A percentile compares a stretch with the other conserved stretches of the same genome.
Conservation (phyloP, 208 protist genomes). For the Wallacemonas sp. region DNA sequence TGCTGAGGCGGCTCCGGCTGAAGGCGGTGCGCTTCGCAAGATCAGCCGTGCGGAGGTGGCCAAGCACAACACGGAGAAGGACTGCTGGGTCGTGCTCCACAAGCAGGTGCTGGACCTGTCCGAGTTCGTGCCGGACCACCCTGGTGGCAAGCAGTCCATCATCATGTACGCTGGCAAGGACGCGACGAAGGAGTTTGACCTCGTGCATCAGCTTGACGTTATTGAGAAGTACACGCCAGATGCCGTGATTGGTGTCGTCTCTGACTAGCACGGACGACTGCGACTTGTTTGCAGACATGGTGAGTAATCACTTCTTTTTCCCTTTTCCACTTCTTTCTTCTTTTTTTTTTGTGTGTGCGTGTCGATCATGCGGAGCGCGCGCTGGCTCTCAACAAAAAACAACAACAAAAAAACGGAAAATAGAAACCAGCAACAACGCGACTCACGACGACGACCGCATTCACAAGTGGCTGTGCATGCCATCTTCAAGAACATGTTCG, state of each 20-base stretch:
- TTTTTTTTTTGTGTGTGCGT: slow-evolving; percentile 5
- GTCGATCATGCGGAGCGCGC: too few species aligned
- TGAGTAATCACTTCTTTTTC: slow-evolving; percentile 15
- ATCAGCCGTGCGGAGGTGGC: slow-evolving; percentile 54
- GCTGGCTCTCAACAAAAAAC: background rate
- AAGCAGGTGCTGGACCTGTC: slow-evolving; percentile 60
- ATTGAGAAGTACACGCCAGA: slow-evolving; percentile 72
- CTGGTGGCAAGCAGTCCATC: slow-evolving; percentile 59
- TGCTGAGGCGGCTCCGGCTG: slow-evolving; percentile 6
- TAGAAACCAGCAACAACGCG: background rate
- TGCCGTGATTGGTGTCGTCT: slow-evolving; percentile 45
- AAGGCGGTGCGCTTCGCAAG: slow-evolving; percentile 15
- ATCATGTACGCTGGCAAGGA: slow-evolving; percentile 62
- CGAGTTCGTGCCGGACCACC: slow-evolving; percentile 54
- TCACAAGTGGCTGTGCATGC: too few species aligned
- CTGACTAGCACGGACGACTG: too few species aligned
- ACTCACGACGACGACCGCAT: background rate
- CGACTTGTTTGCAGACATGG: too few species aligned
- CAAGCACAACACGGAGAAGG: slow-evolving; percentile 65
- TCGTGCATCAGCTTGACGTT: slow-evolving; percentile 39
- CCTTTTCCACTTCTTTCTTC: slow-evolving; percentile 3
- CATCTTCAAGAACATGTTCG: too few species aligned
- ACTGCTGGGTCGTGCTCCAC: slow-evolving; percentile 58
- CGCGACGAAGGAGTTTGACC: slow-evolving; percentile 60
- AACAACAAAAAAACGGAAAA: background rate